Evolutionary conservation across 1,139 yeast genomes (phyloP), one percentile per base, ranked within the genome.

Genomic region (Pneumocystis carinii): DNA sequence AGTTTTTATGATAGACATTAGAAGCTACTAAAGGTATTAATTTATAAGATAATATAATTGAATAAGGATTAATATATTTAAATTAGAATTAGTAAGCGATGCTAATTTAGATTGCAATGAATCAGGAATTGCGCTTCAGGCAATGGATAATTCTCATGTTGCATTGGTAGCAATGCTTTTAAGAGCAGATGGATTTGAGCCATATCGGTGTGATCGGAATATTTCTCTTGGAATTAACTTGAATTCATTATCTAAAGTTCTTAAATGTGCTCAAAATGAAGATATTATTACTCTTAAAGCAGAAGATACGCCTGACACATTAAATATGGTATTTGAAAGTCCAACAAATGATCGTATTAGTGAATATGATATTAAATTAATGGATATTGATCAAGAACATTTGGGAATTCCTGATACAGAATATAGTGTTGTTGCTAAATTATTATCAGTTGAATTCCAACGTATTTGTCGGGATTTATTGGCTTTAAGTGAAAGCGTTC

Each of bases 81-180:
- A 90, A 74, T 87, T 89, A 74, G 98, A 92, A 73, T 85, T 95
- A 73, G 96, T 92, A 68, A 87, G 87, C 72, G 81, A 90, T 71
- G 92, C 97, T 78, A 92, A 92, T 81, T 89, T 92, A 80, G 95
- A 90, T 77, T 92, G 97, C 77, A 84, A 95, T 27, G 95, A 88
- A 75, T 83, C 85, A 68, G 99, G 99, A 68, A 86, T 92, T 71
- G 87, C 95, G 24, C 94, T 94, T 32, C 97, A 92, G 78, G 97
- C 98, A 29, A 95, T 92, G 70, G 99, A 92, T 76, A 95, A 90
- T 73, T 90, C 98, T 42, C 89, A 97, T 79, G 97, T 92, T 67
- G 83, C 92, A 68, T 81, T 92, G 69, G 96, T 92, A 59, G 87
- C 96, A 15, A 79, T 92, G 70, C 82, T 87, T 71, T 86, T 92